phyloP scores from a whole-genome alignment of 225 moss, liverwort and hornwort species.

The Neckera pumila region DNA sequence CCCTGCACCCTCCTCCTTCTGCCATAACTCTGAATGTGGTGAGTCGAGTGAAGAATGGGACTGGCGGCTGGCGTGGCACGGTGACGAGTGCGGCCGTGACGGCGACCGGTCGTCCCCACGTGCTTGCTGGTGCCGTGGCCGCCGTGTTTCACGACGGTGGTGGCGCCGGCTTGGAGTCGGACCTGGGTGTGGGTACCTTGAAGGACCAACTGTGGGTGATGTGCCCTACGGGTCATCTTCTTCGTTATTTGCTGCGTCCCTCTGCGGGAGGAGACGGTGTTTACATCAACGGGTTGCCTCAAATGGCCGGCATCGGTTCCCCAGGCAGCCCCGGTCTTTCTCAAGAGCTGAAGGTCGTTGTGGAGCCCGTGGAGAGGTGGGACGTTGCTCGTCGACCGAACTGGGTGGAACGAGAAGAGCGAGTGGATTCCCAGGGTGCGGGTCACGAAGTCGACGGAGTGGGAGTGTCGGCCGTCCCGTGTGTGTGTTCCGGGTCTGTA shows the following conservation, averaged over 20 bases:
- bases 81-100: conserved; percentile 94
- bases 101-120: conserved; percentile 70
- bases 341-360: conserved; percentile 60
- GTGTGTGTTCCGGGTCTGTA: conserved; percentile 1
- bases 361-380: conserved; percentile 92
- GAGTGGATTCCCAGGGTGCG: conserved; percentile 38
- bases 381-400: conserved; percentile 89
- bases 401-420: conserved; percentile 96
- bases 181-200: conserved; percentile 47
- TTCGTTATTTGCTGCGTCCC: conserved; percentile 85
- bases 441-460: conserved; percentile 19
- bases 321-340: conserved; percentile 53
- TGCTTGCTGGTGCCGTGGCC: conserved; percentile 68
- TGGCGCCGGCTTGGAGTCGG: conserved; percentile 65
- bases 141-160: conserved; percentile 94
- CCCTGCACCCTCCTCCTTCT: conserved; percentile 48
- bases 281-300: conserved; percentile 55
- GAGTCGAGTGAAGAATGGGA: conserved; percentile 82
- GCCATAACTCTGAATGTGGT: conserved; percentile 79
- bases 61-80: conserved; percentile 90
- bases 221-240: conserved; percentile 78
- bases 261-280: conserved; percentile 62
- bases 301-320: conserved; percentile 43
- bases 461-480: neutral
- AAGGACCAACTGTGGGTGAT: conserved; percentile 96